These are phyloP conservation scores for Daldinia caldariorum DNA, from an alignment of 495 filamentous ascomycete genomes.

Conservation along the genomic window DNA sequence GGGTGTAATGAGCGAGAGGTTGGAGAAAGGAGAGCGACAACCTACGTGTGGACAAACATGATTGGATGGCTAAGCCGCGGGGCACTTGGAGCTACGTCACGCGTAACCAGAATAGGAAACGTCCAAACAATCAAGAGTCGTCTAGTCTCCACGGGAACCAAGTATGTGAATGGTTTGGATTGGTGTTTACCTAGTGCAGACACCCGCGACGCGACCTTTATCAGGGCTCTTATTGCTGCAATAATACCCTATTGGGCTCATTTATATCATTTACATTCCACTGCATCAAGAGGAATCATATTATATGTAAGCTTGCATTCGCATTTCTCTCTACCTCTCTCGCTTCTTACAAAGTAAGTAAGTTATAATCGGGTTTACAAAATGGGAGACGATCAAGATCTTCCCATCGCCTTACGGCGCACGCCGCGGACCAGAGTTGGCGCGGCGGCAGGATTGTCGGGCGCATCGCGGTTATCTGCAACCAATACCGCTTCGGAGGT, in stretches of 20 bases:
- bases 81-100: slow-evolving; percentile 24
- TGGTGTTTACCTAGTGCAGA: slow-evolving; percentile 28
- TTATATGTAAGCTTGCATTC: slow-evolving; percentile 22
- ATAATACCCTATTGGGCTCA: slow-evolving; percentile 39
- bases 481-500: slow-evolving; percentile 12
- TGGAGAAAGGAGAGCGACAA: slow-evolving; percentile 10
- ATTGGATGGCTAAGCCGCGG: slow-evolving; percentile 33
- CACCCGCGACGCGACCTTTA: slow-evolving; percentile 42
- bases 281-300: slow-evolving; percentile 20
- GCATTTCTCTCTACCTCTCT: slow-evolving; percentile 3
- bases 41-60: slow-evolving; percentile 1
- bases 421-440: slow-evolving; percentile 27
- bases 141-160: slow-evolving; percentile 16
- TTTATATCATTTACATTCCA: slow-evolving; percentile 12
- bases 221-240: slow-evolving; percentile 24
- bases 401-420: slow-evolving; percentile 48
- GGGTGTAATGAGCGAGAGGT: slow-evolving; percentile 2
- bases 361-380: slow-evolving; percentile 15
- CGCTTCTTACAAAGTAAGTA: slow-evolving; percentile 18
- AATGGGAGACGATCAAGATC: slow-evolving; percentile 40
- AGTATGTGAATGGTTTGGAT: slow-evolving; percentile 9
- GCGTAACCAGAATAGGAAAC: slow-evolving; percentile 39
- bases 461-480: slow-evolving; percentile 35
- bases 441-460: slow-evolving; percentile 9
- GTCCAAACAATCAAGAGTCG: slow-evolving; percentile 33